Evolutionary conservation across 306 rosid species (phyloP), one percentile per base, ranked within the genome.

Genomic region (Argentina anserina): DNA sequence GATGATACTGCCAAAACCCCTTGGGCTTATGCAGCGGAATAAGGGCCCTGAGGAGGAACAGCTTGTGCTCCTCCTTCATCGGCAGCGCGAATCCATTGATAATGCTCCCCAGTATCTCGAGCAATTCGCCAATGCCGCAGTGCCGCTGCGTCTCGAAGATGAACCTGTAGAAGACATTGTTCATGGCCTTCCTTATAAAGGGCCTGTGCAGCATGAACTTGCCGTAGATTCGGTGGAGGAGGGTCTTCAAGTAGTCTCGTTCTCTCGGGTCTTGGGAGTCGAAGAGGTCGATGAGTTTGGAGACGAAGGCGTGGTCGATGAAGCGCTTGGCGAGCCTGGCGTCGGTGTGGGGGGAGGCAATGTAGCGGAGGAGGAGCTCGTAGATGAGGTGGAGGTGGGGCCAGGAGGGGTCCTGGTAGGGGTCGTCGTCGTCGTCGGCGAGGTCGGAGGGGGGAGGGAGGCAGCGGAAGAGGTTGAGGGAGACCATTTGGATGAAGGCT

Each of bases 151-250:
- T 90, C 78, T 90, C 97, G 29, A 88, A 88, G 42, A 90, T 86
- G 66, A 88, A 88, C 46, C 91, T 46, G 33, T 85, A 90, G 58
- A 90, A 88, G 34, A 90, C 82, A 46, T 90, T 82, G 67, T 86
- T 86, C 69, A 88, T 90, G 17, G 88, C 86, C n/a, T 78, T 90
- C 74, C 93, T 75, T n/a, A 90, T 83, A 65, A 83, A 83, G 6
- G 97, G 97, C 68, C 97, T 79, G 14, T 74, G 93, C 59, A 83
- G 87, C 91, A 90, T 90, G 78, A 86, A 90, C 62, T 90, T 90
- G 14, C 93, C 90, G 49, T 90, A 90, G 37, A 88, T 80, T 0
- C 91, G 75, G 42, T 90, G 97, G 46, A 90, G 82, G 69, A 88
- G 83, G 2, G 86, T 76, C 62, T 88, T 90, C 76, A 90, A 50